Base-by-base conservation (phyloP, 352 stramenopile species). In the Plasmopara viticola region DNA sequence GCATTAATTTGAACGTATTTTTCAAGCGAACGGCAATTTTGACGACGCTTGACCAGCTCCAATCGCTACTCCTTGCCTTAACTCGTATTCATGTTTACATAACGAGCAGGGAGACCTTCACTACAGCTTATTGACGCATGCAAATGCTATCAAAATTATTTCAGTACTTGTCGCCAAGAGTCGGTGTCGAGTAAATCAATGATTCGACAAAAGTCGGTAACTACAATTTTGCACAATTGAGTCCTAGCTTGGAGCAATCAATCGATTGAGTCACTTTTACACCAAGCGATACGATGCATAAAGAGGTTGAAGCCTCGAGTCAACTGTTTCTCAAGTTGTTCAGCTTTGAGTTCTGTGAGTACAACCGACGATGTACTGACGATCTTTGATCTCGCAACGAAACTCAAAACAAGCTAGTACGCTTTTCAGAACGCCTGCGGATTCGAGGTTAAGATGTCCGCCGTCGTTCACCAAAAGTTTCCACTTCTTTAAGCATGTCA, bases 21-120 rank as follows among this genome's bases (percentile, higher is more conserved):
- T 14, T 76, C 72, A 42, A 25, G 47, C 1, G 77, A 88, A 44
- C 77, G 86, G 58, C 70, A 85, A 42, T 85, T 78, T 38, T 18
- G 78, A 15, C 86, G 48, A 83, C 82, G 50, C 39, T 88, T 9
- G 74, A 88, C 56, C 77, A 88, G 45, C 53, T 88, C 0, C 70
- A 86, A 44, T 78, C 68, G 15, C 60, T 82, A 39, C 48, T 86
- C 15, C 53, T 57, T 29, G 57, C 66, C 6, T 51, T 88, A 4
- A 59, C 51, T 0, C 47, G 59, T 17, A 63, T 73, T 37, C 70
- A 60, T 29, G 51, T 86, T 7, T 64, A 82, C 33, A 58, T 55
- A 17, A 82, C 86, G 72, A 70, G 56, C 44, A 74, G 69, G 0
- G 74, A 85, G 7, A 70, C 64, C 8, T 84, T 86, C 44, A 70